Base-by-base conservation (phyloP, 2,329 filamentous ascomycete genomes). In the Daldinia eschscholtzii region DNA sequence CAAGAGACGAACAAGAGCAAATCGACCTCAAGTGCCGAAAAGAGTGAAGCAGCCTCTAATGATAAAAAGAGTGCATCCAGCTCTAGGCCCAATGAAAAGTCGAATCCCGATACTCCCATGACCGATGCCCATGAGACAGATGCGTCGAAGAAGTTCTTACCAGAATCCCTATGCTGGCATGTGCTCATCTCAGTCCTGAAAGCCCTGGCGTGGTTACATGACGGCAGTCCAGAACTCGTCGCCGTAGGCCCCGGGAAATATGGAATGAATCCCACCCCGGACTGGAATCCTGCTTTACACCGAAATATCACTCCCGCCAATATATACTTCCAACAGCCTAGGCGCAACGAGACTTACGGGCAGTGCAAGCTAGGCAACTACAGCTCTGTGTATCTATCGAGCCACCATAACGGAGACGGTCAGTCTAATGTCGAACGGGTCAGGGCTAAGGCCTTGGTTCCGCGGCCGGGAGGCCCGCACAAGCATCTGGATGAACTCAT, bases 81-180 rank as follows among this genome's bases (percentile, higher is more conserved):
- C 10, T 35, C 33, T 35, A 9, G 6, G 7, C 1, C 33, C 33
- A 10, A 35, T 35, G 33, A 35, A 35, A 35, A 35, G 10, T 2
- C 33, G 6, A 35, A 10, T 1, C 10, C 28, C 4, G 52, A 55
- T 39, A 10, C 30, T 9, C 2, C 23, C 12, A 39, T 37, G 35
- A 13, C 9, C 2, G 30, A 55, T 55, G 20, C 10, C 33, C 4
- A 39, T 26, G 10, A 57, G 5, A 18, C 12, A 44, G 23, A 23
- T 26, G 23, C 4, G 13, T n/a, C 26, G 13, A 35, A 57, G 30
- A 12, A 30, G 13, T 85, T 84, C 68, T 74, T 87, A 12, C 85
- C 86, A 0, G 86, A 88, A 71, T 80, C 81, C 2, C 78, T 88
- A 12, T 86, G 85, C 69, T 89, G 86, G 86, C 86, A 88, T 72